Evolutionary conservation across 2,329 filamentous ascomycete species (phyloP), one percentile per base, ranked within the genome.

Genomic region (Gaeumannomyces tritici): DNA sequence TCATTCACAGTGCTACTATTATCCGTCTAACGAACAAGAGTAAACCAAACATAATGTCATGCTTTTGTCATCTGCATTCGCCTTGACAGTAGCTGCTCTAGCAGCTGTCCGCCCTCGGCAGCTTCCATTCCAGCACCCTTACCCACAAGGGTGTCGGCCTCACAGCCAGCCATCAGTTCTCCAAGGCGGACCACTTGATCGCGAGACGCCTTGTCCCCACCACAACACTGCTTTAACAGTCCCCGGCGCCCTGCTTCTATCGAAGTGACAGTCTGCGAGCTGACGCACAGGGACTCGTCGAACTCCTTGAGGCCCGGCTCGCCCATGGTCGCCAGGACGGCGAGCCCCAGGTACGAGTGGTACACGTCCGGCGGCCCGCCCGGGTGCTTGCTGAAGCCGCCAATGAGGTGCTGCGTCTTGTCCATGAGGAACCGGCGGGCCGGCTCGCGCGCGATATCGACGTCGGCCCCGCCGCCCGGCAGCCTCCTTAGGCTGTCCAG

Each of bases 281-380:
- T 92, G 54, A 93, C 84, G 70, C 91, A 96, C 60, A 97, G 76
- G 1, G 83, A 83, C 0, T 89, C 82, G 72, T 98, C 91, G 59
- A 96, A 81, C 26, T 78, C 75, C 65, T 88, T 89, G 51, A 98
- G 72, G 0, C 84, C 84, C 0, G 81, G 73, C 67, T 96, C 90
- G 9, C 85, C 85, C 72, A 92, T 83, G 21, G 90, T 83, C 0
- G 88, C 86, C 54, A 99, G 78, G 0, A 90, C 88, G 2, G 91
- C 89, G 42, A 98, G 82, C 0, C 92, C 95, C 33, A 98, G 83
- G 72, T 93, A 97, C 0, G 89, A 90, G 72, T 99, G 95, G 67
- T 96, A 91, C 29, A 98, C 80, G 76, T 91, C 90, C 15, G 90
- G 90, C 57, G 83, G 83, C 15, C 83, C 81, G 7, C 85, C 86